A percentile compares a stretch with the other conserved stretches of the same genome.
These are phyloP conservation scores for Angophora floribunda DNA, from an alignment of 345 rosid species.

Conservation along the genomic window DNA sequence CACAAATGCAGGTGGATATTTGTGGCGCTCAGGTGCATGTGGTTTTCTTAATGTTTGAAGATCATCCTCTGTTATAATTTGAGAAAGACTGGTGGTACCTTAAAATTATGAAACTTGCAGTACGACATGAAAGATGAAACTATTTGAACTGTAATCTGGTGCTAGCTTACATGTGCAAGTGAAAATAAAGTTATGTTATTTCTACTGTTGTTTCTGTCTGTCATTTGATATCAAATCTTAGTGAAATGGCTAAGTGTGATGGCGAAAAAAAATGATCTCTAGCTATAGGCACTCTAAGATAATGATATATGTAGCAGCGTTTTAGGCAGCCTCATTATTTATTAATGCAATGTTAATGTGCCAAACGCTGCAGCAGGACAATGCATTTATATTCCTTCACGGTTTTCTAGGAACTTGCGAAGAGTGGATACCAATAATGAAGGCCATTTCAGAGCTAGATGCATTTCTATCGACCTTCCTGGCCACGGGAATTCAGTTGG, in stretches of 20 bases:
- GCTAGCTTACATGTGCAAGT: not conserved
- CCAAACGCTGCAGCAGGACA: constrained; percentile 27
- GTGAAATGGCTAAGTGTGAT: not conserved
- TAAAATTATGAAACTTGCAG: not conserved
- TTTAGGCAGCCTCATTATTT: not conserved
- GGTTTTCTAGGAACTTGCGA: constrained; percentile 88
- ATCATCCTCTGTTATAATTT: not conserved
- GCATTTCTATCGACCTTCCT: constrained; percentile 87
- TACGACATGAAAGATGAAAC: not conserved
- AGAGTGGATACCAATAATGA: constrained; percentile 86
- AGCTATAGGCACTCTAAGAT: not conserved
- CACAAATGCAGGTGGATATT: not conserved
- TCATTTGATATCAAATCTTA: not conserved
- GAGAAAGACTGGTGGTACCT: not conserved
- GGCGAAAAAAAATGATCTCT: not conserved
- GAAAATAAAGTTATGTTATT: not conserved
- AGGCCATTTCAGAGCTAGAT: constrained; percentile 62
- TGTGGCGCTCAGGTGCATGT: not conserved
- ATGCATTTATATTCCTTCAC: constrained; percentile 59
- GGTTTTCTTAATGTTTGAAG: not conserved
- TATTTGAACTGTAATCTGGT: not conserved
- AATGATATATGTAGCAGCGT: not conserved
- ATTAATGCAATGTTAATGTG: not conserved
- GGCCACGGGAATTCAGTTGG: constrained; percentile 74
- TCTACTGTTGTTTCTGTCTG: not conserved